Base-by-base conservation (phyloP, 306 rosid species). In the Inga oerstediana region DNA sequence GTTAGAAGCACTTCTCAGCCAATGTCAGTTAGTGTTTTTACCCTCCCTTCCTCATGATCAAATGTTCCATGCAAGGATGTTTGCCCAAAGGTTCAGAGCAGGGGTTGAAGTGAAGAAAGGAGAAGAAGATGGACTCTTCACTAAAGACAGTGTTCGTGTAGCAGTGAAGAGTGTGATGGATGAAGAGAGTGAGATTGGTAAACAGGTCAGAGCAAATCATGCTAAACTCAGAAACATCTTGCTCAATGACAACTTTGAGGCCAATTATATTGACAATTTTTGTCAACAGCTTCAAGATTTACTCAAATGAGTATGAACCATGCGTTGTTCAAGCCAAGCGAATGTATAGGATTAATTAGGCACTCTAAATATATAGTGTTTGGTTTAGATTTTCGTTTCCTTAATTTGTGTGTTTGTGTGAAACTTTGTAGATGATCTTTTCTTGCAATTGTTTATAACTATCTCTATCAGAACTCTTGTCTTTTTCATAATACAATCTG, bases 121-220 rank as follows among this genome's bases (percentile, higher is more conserved):
- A 44, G 81, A 82, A 24, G 68, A 62, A 35, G 80, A 81, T 2
- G 85, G 81, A 0, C 22, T 76, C 51, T 76, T 76, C 76, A 75
- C 77, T 3, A 68, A 52, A 9, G 74, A 20, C 11, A 61, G 75
- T 19, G 35, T 66, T 0, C 48, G 49, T 1, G 34, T 66, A n/a
- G 39, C 75, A 9, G 75, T 78, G 74, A 66, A 2, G 22, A 17
- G 10, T 9, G 77, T 76, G 46, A 45, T 68, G 82, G 35, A 49
- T 51, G 75, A 20, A 45, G 82, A 69, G 5, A 79, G 19, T 68
- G 68, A 68, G 32, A 8, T 68, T 11, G 75, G 17, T 5, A 48
- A 45, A 11, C 54, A 67, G 24, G 54, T 79, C 8, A 54, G 13
- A 35, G 49, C 34, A 34, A 75, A 75, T 19, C 79, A 20, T 54